Evolutionary conservation across 2,329 filamentous ascomycete genomes (phyloP).

Genomic region (Epichloe aotearoae): DNA sequence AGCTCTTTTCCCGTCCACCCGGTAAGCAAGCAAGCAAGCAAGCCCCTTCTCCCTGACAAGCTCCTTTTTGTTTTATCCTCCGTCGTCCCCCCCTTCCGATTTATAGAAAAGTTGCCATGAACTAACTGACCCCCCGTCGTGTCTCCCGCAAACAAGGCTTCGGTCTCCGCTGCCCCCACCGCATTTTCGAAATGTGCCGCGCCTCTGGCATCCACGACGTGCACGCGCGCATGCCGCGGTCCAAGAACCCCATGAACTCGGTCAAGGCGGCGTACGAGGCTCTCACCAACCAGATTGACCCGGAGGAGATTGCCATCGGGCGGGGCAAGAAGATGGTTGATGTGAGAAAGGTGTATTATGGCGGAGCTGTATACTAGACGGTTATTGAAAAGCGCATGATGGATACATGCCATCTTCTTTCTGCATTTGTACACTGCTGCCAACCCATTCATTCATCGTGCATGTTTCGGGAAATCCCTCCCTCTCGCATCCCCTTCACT

Average conservation of each 20-base stretch:
- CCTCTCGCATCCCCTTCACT: conserved; percentile 18
- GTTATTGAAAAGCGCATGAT: too few relatives aligned
- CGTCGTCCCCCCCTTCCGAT: not conserved
- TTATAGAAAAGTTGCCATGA: not conserved
- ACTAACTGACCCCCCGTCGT: too few relatives aligned
- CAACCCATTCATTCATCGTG: too few relatives aligned
- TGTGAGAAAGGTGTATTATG: conserved; percentile 94
- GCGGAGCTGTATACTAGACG: conserved; percentile 51
- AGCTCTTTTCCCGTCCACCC: conserved; percentile 71
- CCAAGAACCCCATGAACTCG: conserved; percentile 94
- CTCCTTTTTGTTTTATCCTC: not conserved
- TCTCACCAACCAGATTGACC: conserved; percentile 68
- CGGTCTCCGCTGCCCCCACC: conserved; percentile 77
- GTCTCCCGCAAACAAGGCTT: conserved; percentile 56
- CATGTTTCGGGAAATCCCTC: too few relatives aligned
- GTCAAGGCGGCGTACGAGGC: conserved; percentile 84
- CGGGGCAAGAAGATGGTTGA: conserved; percentile 93
- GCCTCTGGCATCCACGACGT: conserved; percentile 79
- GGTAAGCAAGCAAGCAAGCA: conserved; percentile 41
- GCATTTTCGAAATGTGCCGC: conserved; percentile 90
- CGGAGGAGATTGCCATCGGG: conserved; percentile 79
- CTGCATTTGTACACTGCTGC: too few relatives aligned
- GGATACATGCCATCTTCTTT: too few relatives aligned
- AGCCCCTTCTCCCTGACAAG: not conserved
- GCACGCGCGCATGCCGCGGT: conserved; percentile 67